Conservation (phyloP, 345 rosid genomes). For the Mallotus nudiflorus region DNA sequence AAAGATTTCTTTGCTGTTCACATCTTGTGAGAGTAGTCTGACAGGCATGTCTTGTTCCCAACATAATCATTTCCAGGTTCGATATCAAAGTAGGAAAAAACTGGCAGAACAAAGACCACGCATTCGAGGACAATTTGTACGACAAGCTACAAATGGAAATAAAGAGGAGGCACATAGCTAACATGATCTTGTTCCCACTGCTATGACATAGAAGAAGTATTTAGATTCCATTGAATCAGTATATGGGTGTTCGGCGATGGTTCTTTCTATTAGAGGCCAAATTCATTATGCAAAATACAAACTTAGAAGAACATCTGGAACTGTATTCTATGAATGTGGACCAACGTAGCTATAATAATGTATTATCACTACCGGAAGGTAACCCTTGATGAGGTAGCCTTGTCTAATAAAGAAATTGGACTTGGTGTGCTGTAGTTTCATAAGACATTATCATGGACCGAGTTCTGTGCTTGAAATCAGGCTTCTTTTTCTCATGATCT, state of each 20-base stretch:
- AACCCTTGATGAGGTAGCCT: constrained; percentile 16
- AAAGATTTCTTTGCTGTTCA: not conserved
- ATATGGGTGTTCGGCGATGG: constrained; percentile 5
- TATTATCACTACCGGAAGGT: not conserved
- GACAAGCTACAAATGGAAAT: constrained; percentile 29
- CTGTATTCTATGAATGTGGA: constrained; percentile 7
- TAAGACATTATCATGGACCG: not conserved
- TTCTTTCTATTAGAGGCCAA: not conserved
- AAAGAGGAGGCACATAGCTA: constrained; percentile 26
- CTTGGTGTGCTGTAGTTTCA: not conserved
- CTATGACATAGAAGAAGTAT: constrained; percentile 3
- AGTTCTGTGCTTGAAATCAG: not conserved
- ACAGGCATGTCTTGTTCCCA: not conserved
- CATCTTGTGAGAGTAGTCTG: not conserved
- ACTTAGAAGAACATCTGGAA: constrained; percentile 4
- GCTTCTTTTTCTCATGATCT: not conserved
- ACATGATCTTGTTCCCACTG: not conserved
- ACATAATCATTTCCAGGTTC: constrained; percentile 38
- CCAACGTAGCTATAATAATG: not conserved
- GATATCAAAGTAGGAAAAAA: constrained; percentile 58
- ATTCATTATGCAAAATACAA: not conserved
- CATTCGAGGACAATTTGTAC: constrained; percentile 54
- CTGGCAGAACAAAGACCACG: constrained; percentile 61
- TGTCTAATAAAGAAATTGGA: not conserved
- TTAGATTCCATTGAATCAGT: constrained; percentile 8